Base-by-base conservation (phyloP, 2,329 filamentous ascomycete species). In the Ophiocordyceps polyrhachis-furcata region DNA sequence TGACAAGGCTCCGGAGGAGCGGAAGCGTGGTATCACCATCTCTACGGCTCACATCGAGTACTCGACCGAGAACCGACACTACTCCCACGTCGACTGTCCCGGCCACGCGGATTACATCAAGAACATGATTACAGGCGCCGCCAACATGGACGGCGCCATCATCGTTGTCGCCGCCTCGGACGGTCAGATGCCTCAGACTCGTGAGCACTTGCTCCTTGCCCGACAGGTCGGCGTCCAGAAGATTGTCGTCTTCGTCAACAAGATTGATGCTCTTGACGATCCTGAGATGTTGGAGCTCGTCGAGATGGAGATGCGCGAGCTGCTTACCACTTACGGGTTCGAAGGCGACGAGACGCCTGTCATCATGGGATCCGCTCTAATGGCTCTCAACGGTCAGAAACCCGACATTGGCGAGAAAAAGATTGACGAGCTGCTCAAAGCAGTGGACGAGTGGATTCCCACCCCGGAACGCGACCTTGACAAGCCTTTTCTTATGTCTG, bases 21-120 rank as follows among this genome's bases (percentile, higher is more conserved):
- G 91, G 62, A 96, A 96, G 77, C 89, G 91, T 77, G 91, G 91
- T 81, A 98, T 98, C 69, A 98, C 91, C 63, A 98, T 98, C 63
- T 88, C 91, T 48, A 93, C 91, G 46, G 86, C 91, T 54, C 91
- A 98, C 70, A 93, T 98, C 70, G 91, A 98, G 73, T 98, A 96
- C 74, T 70, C 85, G 56, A 98, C 91, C 64, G 85, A 94, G 0
- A 74, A 73, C 62, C 82, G 91, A 61, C 91, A 98, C 73, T 98
- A 98, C 71, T 91, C 91, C 58, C 91, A 98, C 77, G 91, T 98
- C 72, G 91, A 98, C 77, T 98, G 91, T 69, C 91, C 91, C 48
- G 91, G 91, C 69, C 91, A 98, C 81, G 91, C 91, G 68, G 91
- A 98, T 86, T 98, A 98, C 76, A 96, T 98, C 74, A 98, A 98